Base-by-base conservation (phyloP, 495 filamentous ascomycete genomes). In the Hypoxylon subgilvum region DNA sequence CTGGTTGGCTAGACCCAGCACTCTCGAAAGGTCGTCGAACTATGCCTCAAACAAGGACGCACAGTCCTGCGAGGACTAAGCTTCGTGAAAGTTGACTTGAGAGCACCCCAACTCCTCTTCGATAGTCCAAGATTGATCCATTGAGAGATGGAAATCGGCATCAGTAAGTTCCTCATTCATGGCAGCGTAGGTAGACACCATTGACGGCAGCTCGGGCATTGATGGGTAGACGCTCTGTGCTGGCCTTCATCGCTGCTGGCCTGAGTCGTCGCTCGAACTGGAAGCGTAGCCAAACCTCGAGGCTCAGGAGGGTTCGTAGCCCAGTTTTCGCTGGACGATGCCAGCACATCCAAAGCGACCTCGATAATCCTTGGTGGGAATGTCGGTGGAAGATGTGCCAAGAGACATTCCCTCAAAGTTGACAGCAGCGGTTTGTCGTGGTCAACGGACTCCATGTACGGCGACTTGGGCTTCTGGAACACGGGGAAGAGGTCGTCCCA, bases 301-400 rank as follows among this genome's bases (percentile, higher is more conserved):
- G 48, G 48, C 25, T 52, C 36, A 10, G 48, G 36, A 9, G 48
- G 36, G 12, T 52, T 41, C 4, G 35, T 32, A 9, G 22, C 12
- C 36, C 25, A 42, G 10, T 22, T 21, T 5, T 52, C 48, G 22
- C 35, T 25, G 16, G 22, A 32, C 10, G 19, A 30, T 13, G 35
- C 16, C 0, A 52, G 12, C 1, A 18, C n/a, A 12, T 14, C 12
- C 36, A 52, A 41, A 2, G 32, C 48, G 1, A 19, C n/a, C n/a
- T 32, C n/a, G 10, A 32, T 10, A 17, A 14, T 21, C 19, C 6
- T 6, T 16, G 34, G 10, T n/a, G 47, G 12, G 9, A 27, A 22
- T 2, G 2, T 8, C 16, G 1, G 14, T 9, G 22, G 7, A 51
- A 51, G 47, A 8, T 40, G 13, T 4, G 21, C 14, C 1, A 8